phyloP scores from a whole-genome alignment of 75 land plant genomes.

The Pseudotsuga menziesii region DNA sequence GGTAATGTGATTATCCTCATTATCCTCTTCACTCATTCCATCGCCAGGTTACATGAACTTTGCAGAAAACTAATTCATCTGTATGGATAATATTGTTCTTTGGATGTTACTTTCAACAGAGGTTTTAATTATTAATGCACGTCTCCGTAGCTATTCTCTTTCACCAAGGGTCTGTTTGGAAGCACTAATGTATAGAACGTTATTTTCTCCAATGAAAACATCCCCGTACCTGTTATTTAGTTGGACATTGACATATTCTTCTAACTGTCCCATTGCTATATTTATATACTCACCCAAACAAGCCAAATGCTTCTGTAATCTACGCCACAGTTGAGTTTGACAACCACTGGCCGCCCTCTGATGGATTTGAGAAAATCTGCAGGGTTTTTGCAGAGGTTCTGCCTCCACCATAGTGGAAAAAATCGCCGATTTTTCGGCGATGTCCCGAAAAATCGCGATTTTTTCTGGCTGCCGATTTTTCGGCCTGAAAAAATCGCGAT shows the following conservation, averaged over 20 bases:
- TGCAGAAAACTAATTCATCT: background rate
- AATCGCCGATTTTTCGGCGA: too few species aligned
- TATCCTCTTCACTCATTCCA: too few species aligned
- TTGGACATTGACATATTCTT: constrained; percentile 98
- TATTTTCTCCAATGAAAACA: constrained; percentile 96
- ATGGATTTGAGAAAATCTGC: too few species aligned
- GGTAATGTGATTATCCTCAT: too few species aligned
- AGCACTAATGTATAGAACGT: constrained; percentile 91
- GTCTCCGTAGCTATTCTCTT: constrained; percentile 20
- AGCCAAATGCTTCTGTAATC: too few species aligned
- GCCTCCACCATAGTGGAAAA: too few species aligned
- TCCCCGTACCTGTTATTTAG: constrained; percentile 98
- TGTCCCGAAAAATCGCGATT: too few species aligned
- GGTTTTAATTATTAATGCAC: background rate
- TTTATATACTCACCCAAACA: constrained; percentile 98
- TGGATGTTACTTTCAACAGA: background rate
- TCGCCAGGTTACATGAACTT: background rate
- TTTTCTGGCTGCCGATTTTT: too few species aligned
- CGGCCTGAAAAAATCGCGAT: too few species aligned
- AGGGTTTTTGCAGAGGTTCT: too few species aligned
- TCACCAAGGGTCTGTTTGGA: constrained; percentile 78
- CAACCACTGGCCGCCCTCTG: too few species aligned
- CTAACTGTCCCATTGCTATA: constrained; percentile 98
- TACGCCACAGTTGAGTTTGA: too few species aligned
- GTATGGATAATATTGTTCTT: background rate